phyloP scores from a whole-genome alignment of 495 filamentous ascomycete genomes.

The Aspergillus sclerotiicarbonarius region DNA sequence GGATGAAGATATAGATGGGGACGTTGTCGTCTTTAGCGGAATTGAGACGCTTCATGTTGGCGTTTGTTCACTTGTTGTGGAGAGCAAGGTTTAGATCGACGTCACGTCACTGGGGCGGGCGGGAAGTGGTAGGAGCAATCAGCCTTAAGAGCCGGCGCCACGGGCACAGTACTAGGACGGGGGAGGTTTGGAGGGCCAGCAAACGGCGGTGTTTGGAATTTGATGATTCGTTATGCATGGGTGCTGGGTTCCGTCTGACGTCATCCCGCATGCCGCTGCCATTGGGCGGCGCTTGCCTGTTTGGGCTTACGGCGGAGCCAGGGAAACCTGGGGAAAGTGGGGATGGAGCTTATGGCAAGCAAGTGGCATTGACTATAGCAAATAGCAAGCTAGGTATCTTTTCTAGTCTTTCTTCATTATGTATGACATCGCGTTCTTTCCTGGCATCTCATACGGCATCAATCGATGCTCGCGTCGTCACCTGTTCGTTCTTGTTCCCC shows the following conservation, averaged over 20 bases:
- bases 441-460: slow-evolving; percentile 60
- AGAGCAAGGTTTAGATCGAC: slow-evolving; percentile 10
- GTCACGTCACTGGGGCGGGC: slow-evolving; percentile 19
- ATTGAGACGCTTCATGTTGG: slow-evolving; percentile 33
- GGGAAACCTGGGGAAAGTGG: neutral
- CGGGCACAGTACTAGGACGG: neutral
- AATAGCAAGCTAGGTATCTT: neutral
- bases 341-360: neutral
- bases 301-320: neutral
- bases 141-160: neutral
- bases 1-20: slow-evolving; percentile 35
- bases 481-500: slow-evolving; percentile 97
- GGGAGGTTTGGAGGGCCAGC: too few species aligned
- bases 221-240: too few species aligned
- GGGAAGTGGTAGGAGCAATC: neutral
- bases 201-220: too few species aligned
- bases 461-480: slow-evolving; percentile 83
- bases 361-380: neutral
- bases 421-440: neutral
- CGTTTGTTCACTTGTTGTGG: slow-evolving; percentile 15
- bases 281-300: neutral
- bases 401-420: neutral
- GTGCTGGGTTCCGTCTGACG: slow-evolving; percentile 19
- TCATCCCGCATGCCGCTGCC: slow-evolving; percentile 11
- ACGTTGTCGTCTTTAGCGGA: slow-evolving; percentile 27